These are phyloP conservation scores for Climacium dendroides DNA, from an alignment of 225 moss, liverwort and hornwort genomes.

Conservation along the genomic window DNA sequence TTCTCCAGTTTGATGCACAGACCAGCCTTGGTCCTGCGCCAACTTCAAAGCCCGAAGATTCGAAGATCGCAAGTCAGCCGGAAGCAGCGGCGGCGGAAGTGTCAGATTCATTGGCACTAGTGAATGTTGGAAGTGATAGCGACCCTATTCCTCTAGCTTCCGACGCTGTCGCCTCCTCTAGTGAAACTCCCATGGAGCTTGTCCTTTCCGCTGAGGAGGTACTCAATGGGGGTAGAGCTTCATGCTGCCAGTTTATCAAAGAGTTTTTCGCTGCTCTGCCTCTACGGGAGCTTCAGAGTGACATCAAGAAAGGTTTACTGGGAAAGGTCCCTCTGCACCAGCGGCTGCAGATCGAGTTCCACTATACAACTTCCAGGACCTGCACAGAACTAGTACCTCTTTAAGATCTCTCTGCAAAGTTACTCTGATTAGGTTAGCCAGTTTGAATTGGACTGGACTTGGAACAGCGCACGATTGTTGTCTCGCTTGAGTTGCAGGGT, in stretches of 20 bases:
- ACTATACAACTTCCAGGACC: conserved; percentile 41
- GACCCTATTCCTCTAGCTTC: background rate
- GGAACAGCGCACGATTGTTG: background rate
- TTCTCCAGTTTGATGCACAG: conserved; percentile 69
- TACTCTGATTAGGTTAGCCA: background rate
- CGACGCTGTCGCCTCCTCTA: background rate
- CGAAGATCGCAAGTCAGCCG: conserved; percentile 9
- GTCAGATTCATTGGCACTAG: conserved; percentile 22
- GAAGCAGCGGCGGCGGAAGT: conserved; percentile 20
- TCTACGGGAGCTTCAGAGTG: conserved; percentile 79
- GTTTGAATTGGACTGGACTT: background rate
- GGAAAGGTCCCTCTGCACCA: conserved; percentile 64
- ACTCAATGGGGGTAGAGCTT: conserved; percentile 27
- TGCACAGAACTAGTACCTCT: conserved; percentile 19
- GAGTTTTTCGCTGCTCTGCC: conserved; percentile 89
- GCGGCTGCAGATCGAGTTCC: conserved; percentile 94
- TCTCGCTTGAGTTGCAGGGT: background rate
- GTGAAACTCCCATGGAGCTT: conserved; percentile 28
- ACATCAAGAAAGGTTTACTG: conserved; percentile 59
- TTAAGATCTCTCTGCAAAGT: background rate
- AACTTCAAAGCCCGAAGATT: conserved; percentile 15
- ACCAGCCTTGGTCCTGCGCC: conserved; percentile 36
- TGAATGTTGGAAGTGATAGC: conserved; percentile 18
- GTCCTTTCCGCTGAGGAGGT: conserved; percentile 7
- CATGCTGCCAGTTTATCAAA: conserved; percentile 86